A percentile compares a stretch with the other conserved stretches of the same genome.
These are phyloP conservation scores for Aquanectria penicillioides DNA, from an alignment of 2,329 filamentous ascomycete species.

Conservation along the genomic window DNA sequence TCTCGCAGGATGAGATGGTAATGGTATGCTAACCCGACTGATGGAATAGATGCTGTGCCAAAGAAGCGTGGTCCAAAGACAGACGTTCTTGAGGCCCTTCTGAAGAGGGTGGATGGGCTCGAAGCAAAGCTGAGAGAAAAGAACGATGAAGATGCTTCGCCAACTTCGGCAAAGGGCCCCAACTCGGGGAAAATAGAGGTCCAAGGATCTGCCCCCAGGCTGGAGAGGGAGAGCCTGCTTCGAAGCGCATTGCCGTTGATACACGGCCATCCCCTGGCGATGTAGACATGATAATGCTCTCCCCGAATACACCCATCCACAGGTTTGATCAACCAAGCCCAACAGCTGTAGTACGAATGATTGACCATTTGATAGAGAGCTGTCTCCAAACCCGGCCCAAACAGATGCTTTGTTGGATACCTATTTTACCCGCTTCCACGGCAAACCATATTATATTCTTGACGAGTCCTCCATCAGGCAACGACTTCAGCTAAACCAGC, in stretches of 20 bases:
- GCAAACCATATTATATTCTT: constrained; percentile 83
- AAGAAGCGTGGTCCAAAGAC: constrained; percentile 93
- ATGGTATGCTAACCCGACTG: constrained; percentile 2
- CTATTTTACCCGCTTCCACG: constrained; percentile 83
- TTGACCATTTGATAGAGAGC: constrained; percentile 50
- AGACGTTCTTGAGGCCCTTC: constrained; percentile 83
- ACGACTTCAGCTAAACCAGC: constrained; percentile 73
- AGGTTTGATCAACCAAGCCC: constrained; percentile 27
- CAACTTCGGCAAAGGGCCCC: constrained; percentile 32
- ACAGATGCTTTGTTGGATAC: constrained; percentile 76
- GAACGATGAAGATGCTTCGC: constrained; percentile 53
- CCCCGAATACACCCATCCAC: constrained; percentile 39
- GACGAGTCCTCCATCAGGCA: constrained; percentile 81
- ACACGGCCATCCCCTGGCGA: constrained; percentile 42
- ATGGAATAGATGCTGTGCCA: constrained; percentile 77
- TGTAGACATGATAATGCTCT: constrained; percentile 35
- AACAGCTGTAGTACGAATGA: background rate
- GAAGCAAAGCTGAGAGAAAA: constrained; percentile 82
- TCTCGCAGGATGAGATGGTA: no score
- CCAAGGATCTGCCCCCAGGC: constrained; percentile 38
- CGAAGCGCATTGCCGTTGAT: constrained; percentile 54
- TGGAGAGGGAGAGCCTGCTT: constrained; percentile 47
- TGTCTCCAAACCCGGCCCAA: constrained; percentile 58
- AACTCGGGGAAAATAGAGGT: constrained; percentile 33
- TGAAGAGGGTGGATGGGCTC: constrained; percentile 86